Conservation (phyloP, 2,329 filamentous ascomycete genomes). For the Talaromyces piceae region DNA sequence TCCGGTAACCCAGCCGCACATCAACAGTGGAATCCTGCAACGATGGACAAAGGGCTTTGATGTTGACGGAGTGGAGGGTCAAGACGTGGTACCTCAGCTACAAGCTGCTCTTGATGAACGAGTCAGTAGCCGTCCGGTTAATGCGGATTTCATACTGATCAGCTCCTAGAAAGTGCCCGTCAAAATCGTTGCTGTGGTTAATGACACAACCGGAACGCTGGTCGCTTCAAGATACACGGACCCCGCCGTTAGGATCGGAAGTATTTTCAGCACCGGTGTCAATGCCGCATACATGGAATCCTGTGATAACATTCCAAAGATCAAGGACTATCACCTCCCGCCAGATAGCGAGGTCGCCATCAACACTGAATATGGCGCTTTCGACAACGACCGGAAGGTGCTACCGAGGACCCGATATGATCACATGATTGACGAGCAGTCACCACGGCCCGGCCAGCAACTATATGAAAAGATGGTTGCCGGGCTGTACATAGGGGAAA, state of each 20-base stretch:
- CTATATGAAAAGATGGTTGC: conserved; percentile 96
- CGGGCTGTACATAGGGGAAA: conserved; percentile 83
- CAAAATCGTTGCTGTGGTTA: conserved; percentile 78
- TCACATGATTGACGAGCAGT: conserved; percentile 72
- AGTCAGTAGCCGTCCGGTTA: conserved; percentile 33
- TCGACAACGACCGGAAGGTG: conserved; percentile 77
- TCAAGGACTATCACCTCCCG: conserved; percentile 71
- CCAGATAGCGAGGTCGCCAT: conserved; percentile 74
- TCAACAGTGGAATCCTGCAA: conserved; percentile 77
- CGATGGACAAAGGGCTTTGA: conserved; percentile 92
- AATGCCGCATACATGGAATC: conserved; percentile 95
- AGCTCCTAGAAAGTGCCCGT: conserved; percentile 65
- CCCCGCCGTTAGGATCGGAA: conserved; percentile 76
- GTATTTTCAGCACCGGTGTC: conserved; percentile 92
- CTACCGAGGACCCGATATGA: conserved; percentile 69
- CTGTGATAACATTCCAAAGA: conserved; percentile 74
- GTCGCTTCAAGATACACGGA: conserved; percentile 90
- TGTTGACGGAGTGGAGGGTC: conserved; percentile 75
- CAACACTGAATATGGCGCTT: conserved; percentile 91
- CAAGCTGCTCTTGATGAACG: conserved; percentile 62
- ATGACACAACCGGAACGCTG: conserved; percentile 88
- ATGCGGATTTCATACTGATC: not conserved
- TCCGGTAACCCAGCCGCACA: conserved; percentile 75
- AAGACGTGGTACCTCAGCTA: conserved; percentile 77
- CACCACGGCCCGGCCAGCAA: conserved; percentile 85